Evolutionary conservation across 257 asterid species (phyloP), one percentile per base, ranked within the genome.

Genomic region (Petunia secreta): DNA sequence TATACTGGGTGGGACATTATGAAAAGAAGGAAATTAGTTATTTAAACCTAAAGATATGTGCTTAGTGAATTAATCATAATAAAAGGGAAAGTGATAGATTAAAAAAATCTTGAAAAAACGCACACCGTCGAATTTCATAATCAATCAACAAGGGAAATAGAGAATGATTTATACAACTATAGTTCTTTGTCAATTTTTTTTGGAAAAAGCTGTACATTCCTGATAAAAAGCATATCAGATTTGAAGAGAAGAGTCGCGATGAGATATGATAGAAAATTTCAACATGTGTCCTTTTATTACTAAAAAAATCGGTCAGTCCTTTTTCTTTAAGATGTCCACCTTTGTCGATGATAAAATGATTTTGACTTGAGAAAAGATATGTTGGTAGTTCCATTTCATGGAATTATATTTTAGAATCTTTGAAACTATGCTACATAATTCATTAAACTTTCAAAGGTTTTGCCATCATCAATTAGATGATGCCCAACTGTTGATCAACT

Each of bases 21-120:
- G 48, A 60, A 16, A 63, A 36, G 7, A 57, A 15, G 64, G 9
- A 69, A 46, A 36, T 55, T 16, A 50, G 36, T 58, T 66, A 38
- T 82, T 60, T 40, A 73, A 62, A 16, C 3, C 43, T 6, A 60
- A 57, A 41, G 15, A 57, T 34, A 57, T 14, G 63, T 11, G 10
- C 8, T 81, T 6, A 75, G 4, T 55, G 48, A 58, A 7, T 6
- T 57, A 25, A 5, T 3, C 15, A 44, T 25, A 53, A 1, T 34
- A 68, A 80, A 80, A 44, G 43, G 75, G 41, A 44, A 60, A 52
- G 69, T 76, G 84, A 84, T 63, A 59, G 39, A 10, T 9, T n/a
- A 2, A 43, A 54, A 53, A 79, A 41, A 83, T 74, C 66, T 15
- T 39, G 6, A 48, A 59, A 69, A 48, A 71, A 10, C 10, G 16